phyloP scores from a whole-genome alignment of 495 filamentous ascomycete genomes.

The Podospora pseudopauciseta region DNA sequence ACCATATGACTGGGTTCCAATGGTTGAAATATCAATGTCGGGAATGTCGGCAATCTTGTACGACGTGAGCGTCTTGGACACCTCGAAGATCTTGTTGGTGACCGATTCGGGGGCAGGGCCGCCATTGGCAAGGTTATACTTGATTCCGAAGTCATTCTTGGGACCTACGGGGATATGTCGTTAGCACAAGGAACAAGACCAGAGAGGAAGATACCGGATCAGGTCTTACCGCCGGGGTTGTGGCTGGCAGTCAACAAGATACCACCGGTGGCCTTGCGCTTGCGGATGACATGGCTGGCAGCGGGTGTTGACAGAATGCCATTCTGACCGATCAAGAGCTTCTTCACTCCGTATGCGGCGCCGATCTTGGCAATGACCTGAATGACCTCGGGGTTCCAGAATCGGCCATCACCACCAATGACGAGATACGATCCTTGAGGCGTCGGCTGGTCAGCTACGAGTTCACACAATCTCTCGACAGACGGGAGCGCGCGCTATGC shows the following conservation, averaged over 20 bases:
- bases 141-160: conserved; percentile 94
- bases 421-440: conserved; percentile 72
- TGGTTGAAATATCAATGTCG: conserved; percentile 74
- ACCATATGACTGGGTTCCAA: conserved; percentile 82
- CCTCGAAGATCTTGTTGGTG: conserved; percentile 94
- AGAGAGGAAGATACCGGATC: neutral
- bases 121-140: conserved; percentile 96
- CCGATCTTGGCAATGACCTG: conserved; percentile 97
- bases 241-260: conserved; percentile 96
- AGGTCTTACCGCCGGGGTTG: conserved; percentile 82
- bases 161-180: conserved; percentile 57
- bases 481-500: neutral
- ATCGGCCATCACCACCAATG: conserved; percentile 96
- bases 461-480: neutral
- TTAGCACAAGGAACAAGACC: neutral
- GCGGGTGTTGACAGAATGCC: conserved; percentile 96
- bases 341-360: conserved; percentile 97
- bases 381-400: conserved; percentile 93
- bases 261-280: conserved; percentile 89
- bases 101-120: conserved; percentile 92
- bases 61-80: conserved; percentile 78
- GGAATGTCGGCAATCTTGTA: conserved; percentile 91
- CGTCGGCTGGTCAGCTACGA: neutral
- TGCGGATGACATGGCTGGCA: conserved; percentile 90
- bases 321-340: conserved; percentile 91